Evolutionary conservation across 2,329 filamentous ascomycete genomes (phyloP).

Genomic region (Alternaria sp.): DNA sequence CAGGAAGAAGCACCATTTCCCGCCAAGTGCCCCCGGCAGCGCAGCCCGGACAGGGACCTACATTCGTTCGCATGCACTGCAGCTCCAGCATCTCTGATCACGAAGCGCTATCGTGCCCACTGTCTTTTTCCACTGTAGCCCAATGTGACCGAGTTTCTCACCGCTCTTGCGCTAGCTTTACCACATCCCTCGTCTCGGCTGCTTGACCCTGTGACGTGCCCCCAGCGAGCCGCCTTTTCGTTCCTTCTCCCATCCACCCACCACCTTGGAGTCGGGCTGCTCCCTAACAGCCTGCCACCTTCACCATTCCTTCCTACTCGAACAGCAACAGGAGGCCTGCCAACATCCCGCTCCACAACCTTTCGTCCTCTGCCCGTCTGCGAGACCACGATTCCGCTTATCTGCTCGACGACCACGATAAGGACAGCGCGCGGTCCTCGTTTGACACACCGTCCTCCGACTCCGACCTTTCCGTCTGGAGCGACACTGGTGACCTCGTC

Average conservation of each 20-base stretch:
- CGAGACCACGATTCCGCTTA: conserved; percentile 52
- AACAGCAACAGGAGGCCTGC: conserved; percentile 73
- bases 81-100: conserved; percentile 35
- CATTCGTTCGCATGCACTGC: conserved; percentile 26
- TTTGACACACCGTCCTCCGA: conserved; percentile 63
- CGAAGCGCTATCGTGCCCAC: conserved; percentile 35
- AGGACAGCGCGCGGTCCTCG: conserved; percentile 63
- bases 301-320: conserved; percentile 85
- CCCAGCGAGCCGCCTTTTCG: conserved; percentile 33
- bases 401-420: conserved; percentile 58
- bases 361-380: conserved; percentile 60
- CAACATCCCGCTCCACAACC: conserved; percentile 86
- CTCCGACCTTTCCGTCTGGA: conserved; percentile 84
- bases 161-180: conserved; percentile 37
- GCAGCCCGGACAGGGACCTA: conserved; percentile 23
- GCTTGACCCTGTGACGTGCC: conserved; percentile 47
- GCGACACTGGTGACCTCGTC: conserved; percentile 92
- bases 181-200: conserved; percentile 28
- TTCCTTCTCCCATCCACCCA: conserved; percentile 34
- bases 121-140: conserved; percentile 33
- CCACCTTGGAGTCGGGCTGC: conserved; percentile 49
- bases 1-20: background rate
- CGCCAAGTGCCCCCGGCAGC: conserved; percentile 14
- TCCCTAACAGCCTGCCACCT: conserved; percentile 67
- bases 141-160: conserved; percentile 47